These are phyloP conservation scores for Spathaspora girioi DNA, from an alignment of 805 yeast species.

Conservation along the genomic window DNA sequence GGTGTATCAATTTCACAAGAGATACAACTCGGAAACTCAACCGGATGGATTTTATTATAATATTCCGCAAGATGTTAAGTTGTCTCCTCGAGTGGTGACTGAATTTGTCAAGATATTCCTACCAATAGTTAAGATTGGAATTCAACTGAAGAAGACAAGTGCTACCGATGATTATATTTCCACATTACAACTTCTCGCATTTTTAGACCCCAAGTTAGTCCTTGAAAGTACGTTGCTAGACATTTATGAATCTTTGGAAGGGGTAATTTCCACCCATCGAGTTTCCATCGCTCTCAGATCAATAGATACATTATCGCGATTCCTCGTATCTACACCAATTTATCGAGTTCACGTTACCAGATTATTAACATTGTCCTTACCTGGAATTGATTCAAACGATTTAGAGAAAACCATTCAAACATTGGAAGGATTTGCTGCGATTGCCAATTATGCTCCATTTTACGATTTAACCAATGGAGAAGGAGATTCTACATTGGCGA, in stretches of 20 bases:
- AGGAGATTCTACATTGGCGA: constrained; percentile 32
- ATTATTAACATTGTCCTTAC: constrained; percentile 61
- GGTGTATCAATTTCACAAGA: constrained; percentile 55
- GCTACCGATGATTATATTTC: constrained; percentile 56
- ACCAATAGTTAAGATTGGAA: constrained; percentile 60
- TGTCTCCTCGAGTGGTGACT: constrained; percentile 28
- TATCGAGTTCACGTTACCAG: constrained; percentile 79
- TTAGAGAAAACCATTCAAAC: constrained; percentile 67
- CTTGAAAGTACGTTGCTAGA: constrained; percentile 59
- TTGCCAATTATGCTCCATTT: constrained; percentile 71
- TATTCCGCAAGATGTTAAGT: constrained; percentile 28
- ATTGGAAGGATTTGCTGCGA: constrained; percentile 63
- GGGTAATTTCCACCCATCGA: constrained; percentile 75
- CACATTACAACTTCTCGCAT: constrained; percentile 60
- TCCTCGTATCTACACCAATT: constrained; percentile 57
- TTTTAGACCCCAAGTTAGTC: constrained; percentile 52
- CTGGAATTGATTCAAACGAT: constrained; percentile 89
- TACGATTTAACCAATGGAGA: constrained; percentile 50
- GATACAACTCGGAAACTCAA: constrained; percentile 49
- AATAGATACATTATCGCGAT: constrained; percentile 61
- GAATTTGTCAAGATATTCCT: constrained; percentile 50
- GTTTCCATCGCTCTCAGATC: constrained; percentile 68
- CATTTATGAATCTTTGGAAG: constrained; percentile 70
- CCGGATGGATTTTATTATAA: constrained; percentile 20
- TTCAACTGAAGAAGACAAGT: constrained; percentile 68